Conservation (phyloP, 1,284 basidiomycete genomes). For the Ceratobasidium sp. region DNA sequence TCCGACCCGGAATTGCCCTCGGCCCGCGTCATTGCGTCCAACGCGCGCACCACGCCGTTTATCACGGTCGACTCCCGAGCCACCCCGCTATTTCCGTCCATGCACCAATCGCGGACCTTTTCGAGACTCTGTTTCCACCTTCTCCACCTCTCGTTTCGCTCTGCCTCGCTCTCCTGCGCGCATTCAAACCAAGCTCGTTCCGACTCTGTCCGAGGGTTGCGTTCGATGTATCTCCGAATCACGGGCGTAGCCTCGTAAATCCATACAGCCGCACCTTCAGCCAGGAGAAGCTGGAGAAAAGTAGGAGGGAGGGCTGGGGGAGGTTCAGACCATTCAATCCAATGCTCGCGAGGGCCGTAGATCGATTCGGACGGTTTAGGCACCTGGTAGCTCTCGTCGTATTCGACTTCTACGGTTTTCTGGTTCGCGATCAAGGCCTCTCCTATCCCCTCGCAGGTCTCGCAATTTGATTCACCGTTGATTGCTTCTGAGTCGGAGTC, state of each 20-base stretch:
- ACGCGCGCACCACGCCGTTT: slow-evolving; percentile 4
- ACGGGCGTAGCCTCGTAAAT: slow-evolving; percentile 14
- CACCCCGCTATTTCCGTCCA: slow-evolving; percentile 9
- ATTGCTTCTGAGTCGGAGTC: not conserved
- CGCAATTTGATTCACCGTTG: not conserved
- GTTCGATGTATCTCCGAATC: slow-evolving; percentile 2
- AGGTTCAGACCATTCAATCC: slow-evolving; percentile 12
- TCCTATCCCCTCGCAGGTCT: not conserved
- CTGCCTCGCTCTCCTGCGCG: not conserved
- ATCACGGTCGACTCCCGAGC: slow-evolving; percentile 17
- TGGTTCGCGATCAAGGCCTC: not conserved
- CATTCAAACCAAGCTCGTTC: slow-evolving; percentile 17
- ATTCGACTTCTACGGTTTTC: not conserved
- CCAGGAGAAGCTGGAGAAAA: slow-evolving; percentile 10
- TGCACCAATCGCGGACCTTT: slow-evolving; percentile 16
- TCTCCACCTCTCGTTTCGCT: slow-evolving; percentile 11
- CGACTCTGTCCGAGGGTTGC: not conserved
- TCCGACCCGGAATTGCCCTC: not conserved
- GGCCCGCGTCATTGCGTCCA: slow-evolving; percentile 1
- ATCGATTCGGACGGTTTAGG: not conserved
- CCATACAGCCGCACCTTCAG: slow-evolving; percentile 27
- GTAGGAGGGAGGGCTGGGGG: not conserved
- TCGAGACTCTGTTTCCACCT: slow-evolving; percentile 10
- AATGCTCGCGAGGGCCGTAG: not conserved
- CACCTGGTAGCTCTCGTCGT: not conserved